Conservation (phyloP, 352 stramenopile genomes). For the Phytophthora crassamura region DNA sequence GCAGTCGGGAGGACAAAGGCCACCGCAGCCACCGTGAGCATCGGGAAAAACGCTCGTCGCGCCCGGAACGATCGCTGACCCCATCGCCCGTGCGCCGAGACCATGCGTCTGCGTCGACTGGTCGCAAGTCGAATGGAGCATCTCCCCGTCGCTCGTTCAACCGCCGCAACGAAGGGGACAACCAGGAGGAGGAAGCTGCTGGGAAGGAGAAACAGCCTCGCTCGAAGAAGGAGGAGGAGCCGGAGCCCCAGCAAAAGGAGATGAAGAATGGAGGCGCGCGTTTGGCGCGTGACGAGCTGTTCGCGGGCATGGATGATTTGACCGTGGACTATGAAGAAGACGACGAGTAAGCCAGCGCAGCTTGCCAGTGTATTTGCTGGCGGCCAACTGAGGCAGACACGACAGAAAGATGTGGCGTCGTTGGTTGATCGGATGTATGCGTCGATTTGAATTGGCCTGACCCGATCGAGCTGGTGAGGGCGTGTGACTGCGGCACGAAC, state of each 20-base stretch:
- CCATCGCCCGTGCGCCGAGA: constrained; percentile 48
- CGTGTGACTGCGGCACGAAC: constrained; percentile 26
- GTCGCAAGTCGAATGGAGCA: constrained; percentile 34
- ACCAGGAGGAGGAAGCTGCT: constrained; percentile 29
- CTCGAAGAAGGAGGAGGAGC: constrained; percentile 38
- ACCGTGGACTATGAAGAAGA: constrained; percentile 88
- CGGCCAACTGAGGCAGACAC: constrained; percentile 9
- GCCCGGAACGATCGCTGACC: constrained; percentile 40
- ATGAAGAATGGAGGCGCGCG: constrained; percentile 38
- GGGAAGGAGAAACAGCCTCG: constrained; percentile 28
- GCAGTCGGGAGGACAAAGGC: constrained; percentile 47
- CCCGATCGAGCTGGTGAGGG: constrained; percentile 15
- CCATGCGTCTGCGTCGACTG: constrained; percentile 31
- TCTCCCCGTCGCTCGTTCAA: constrained; percentile 41
- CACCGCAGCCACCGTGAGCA: constrained; percentile 38
- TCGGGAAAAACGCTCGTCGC: constrained; percentile 39
- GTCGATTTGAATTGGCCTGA: constrained; percentile 38
- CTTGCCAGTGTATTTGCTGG: constrained; percentile 26
- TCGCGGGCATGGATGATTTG: constrained; percentile 80
- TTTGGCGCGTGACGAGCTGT: constrained; percentile 45
- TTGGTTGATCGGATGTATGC: constrained; percentile 33
- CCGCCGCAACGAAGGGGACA: constrained; percentile 31
- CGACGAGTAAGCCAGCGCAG: constrained; percentile 48
- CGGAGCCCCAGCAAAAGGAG: constrained; percentile 39
- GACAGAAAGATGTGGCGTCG: constrained; percentile 30